A percentile compares a stretch with the other conserved stretches of the same genome.
Conservation (phyloP, 805 yeast species). For the Schizosaccharomyces lindneri region DNA sequence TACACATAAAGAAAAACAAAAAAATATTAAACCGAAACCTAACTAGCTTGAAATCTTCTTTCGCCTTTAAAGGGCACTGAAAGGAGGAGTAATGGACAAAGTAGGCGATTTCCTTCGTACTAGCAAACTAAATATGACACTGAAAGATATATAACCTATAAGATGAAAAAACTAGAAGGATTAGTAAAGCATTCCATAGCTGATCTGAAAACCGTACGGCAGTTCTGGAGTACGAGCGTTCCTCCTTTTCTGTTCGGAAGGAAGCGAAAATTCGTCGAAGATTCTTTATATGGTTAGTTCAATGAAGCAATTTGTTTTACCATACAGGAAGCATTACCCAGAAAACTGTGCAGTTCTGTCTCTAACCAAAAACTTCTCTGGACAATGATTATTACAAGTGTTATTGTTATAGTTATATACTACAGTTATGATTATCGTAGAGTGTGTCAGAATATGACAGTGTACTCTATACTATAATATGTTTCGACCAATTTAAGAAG, state of each 20-base stretch:
- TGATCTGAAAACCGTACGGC: conserved; percentile 17
- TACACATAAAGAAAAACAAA: neutral
- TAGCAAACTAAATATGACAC: neutral
- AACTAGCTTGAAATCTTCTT: neutral
- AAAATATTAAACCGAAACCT: too few species aligned
- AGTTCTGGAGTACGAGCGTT: conserved; percentile 43
- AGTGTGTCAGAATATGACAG: too few species aligned
- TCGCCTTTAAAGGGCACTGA: too few species aligned
- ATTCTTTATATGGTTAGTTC: conserved; percentile 16
- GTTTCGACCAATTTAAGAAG: too few species aligned
- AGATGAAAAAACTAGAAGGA: neutral
- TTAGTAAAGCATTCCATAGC: neutral
- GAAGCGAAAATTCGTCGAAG: conserved; percentile 57
- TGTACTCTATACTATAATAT: too few species aligned
- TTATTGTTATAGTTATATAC: too few species aligned
- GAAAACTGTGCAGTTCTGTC: too few species aligned
- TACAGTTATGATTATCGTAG: too few species aligned
- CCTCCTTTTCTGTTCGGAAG: conserved; percentile 69
- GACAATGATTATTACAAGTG: too few species aligned
- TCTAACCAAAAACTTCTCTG: too few species aligned
- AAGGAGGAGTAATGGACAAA: neutral
- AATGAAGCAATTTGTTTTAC: neutral
- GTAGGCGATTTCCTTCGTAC: neutral
- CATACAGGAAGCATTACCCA: neutral
- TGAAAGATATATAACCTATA: neutral